Evolutionary conservation across 306 rosid genomes (phyloP).

Genomic region (Luffa acutangula): DNA sequence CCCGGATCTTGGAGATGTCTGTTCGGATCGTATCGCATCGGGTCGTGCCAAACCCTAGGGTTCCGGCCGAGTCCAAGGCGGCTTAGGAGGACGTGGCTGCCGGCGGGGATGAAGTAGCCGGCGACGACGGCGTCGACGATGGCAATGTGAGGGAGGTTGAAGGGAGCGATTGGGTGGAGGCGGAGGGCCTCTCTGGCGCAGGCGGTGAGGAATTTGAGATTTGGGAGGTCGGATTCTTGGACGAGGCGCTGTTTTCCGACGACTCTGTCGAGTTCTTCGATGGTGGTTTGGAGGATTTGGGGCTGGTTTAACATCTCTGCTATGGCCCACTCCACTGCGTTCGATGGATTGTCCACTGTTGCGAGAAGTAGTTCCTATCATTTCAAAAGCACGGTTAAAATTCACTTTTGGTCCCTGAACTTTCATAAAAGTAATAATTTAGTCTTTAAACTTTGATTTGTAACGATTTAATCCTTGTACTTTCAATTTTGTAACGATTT

Average conservation of each 20-base stretch:
- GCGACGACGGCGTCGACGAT: conserved; percentile 14
- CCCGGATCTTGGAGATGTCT: conserved; percentile 11
- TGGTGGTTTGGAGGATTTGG: conserved; percentile 14
- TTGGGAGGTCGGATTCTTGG: conserved; percentile 29
- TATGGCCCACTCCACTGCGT: conserved; percentile 28
- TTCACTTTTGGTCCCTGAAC: too few species aligned
- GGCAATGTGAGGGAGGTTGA: conserved; percentile 29
- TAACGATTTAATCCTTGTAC: too few species aligned
- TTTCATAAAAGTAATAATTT: too few species aligned
- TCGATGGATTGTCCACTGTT: conserved; percentile 29
- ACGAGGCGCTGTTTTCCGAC: conserved; percentile 21
- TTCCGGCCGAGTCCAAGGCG: conserved; percentile 24
- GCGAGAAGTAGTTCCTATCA: conserved; percentile 23
- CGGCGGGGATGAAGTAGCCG: conserved; percentile 30
- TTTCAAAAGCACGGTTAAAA: too few species aligned
- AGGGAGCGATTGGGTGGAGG: conserved; percentile 29
- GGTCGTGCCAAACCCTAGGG: conserved; percentile 26
- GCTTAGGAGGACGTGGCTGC: conserved; percentile 29
- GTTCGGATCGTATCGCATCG: conserved; percentile 19
- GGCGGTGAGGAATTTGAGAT: conserved; percentile 29
- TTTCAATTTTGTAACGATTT: too few species aligned
- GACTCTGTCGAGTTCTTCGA: conserved; percentile 20
- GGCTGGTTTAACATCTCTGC: conserved; percentile 36
- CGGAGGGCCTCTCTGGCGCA: conserved; percentile 34
- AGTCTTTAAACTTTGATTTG: too few species aligned